Evolutionary conservation across 1,284 basidiomycete genomes (phyloP).

Genomic region (Papiliotrema flavescens): DNA sequence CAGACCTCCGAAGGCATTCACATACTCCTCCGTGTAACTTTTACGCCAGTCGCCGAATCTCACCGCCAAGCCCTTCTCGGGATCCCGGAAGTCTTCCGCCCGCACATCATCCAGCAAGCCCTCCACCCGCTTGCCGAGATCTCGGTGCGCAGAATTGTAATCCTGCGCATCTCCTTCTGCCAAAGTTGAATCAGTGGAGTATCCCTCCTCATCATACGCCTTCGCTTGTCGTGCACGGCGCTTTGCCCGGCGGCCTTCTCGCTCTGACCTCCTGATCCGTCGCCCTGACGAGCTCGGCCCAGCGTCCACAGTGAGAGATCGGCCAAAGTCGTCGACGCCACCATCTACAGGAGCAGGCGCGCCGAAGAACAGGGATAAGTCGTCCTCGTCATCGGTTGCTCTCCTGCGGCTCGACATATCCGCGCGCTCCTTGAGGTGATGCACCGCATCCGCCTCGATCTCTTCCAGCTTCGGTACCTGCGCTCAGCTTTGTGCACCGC

Average conservation of each 20-base stretch:
- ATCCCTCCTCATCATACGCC: constrained; percentile 67
- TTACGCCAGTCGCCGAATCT: constrained; percentile 79
- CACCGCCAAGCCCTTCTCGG: constrained; percentile 63
- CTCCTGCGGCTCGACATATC: constrained; percentile 67
- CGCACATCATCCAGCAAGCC: constrained; percentile 72
- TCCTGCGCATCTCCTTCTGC: constrained; percentile 62
- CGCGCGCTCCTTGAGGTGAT: constrained; percentile 68
- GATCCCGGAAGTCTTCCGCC: constrained; percentile 79
- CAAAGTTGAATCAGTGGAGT: constrained; percentile 77
- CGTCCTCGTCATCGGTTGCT: constrained; percentile 71
- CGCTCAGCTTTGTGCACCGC: constrained; percentile 50
- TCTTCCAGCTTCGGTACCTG: constrained; percentile 79
- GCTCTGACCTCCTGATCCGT: constrained; percentile 59
- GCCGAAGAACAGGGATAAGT: constrained; percentile 71
- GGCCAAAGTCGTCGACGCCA: constrained; percentile 65
- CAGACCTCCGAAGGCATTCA: constrained; percentile 82
- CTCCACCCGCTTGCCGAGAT: constrained; percentile 56
- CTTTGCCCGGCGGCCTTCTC: constrained; percentile 51
- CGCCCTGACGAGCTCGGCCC: constrained; percentile 52
- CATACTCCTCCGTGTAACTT: constrained; percentile 74
- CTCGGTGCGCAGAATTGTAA: constrained; percentile 62
- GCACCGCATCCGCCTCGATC: constrained; percentile 75
- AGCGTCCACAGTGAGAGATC: constrained; percentile 39
- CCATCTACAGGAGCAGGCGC: constrained; percentile 42
- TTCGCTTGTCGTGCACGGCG: constrained; percentile 52